Conservation (phyloP, 2,329 filamentous ascomycete species). For the Fragosphaeria purpurea region DNA sequence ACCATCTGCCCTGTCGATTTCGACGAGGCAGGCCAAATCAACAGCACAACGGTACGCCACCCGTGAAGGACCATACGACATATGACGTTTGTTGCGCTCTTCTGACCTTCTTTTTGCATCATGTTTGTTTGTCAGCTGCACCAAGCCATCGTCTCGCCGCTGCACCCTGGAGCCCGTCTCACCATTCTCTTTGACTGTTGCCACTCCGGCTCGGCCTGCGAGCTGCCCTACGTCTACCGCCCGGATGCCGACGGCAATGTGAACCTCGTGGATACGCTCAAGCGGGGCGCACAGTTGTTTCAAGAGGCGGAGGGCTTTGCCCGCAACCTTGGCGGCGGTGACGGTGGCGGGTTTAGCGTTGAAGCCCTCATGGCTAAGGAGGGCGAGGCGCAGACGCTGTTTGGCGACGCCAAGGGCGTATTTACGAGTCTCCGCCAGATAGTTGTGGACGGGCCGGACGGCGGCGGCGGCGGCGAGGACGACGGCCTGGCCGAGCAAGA, state of each 20-base stretch:
- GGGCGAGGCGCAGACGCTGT: conserved; percentile 39
- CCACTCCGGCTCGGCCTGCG: conserved; percentile 49
- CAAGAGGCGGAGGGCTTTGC: conserved; percentile 39
- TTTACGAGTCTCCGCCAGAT: conserved; percentile 41
- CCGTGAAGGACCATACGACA: no score
- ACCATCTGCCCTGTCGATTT: conserved; percentile 46
- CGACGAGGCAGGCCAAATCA: conserved; percentile 40
- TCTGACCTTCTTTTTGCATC: neutral
- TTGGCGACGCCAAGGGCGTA: conserved; percentile 43
- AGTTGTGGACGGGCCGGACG: conserved; percentile 18
- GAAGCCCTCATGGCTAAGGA: conserved; percentile 23
- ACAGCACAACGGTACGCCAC: conserved; percentile 29
- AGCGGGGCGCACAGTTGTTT: conserved; percentile 38
- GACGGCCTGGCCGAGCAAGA: conserved; percentile 34
- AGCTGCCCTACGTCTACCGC: conserved; percentile 48
- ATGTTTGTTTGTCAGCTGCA: conserved; percentile 21
- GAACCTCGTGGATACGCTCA: conserved; percentile 43
- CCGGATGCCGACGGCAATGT: conserved; percentile 46
- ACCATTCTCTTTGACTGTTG: conserved; percentile 53
- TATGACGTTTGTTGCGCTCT: neutral
- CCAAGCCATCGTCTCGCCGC: conserved; percentile 37
- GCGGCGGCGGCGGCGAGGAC: conserved; percentile 25
- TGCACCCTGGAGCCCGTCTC: conserved; percentile 39
- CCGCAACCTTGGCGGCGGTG: conserved; percentile 26
- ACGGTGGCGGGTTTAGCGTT: conserved; percentile 23